A percentile compares a stretch with the other conserved stretches of the same genome.
These are phyloP conservation scores for Ceratocystis alfenasii DNA, from an alignment of 2,329 filamentous ascomycete genomes.

Conservation along the genomic window DNA sequence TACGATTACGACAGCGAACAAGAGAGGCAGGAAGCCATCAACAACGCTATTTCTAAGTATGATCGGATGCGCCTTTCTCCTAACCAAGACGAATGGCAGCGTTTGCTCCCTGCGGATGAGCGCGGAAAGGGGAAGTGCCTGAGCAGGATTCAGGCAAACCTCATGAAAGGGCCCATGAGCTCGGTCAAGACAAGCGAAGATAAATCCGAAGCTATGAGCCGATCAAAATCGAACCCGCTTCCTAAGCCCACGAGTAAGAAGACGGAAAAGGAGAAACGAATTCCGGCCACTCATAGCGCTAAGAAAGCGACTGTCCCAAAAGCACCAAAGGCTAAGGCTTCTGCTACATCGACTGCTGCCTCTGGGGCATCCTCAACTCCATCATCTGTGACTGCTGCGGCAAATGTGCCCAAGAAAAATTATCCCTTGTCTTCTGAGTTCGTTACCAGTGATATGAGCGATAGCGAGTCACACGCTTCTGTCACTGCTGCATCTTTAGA, in stretches of 20 bases:
- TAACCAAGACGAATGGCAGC: slow-evolving; percentile 49
- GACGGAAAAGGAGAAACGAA: slow-evolving; percentile 43
- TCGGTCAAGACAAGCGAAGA: slow-evolving; percentile 31
- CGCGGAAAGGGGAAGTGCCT: slow-evolving; percentile 47
- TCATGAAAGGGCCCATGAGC: slow-evolving; percentile 40
- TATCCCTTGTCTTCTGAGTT: slow-evolving; percentile 44
- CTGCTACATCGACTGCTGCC: neutral
- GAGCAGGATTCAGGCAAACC: slow-evolving; percentile 48
- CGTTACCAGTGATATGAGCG: slow-evolving; percentile 43
- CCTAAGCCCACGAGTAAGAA: slow-evolving; percentile 46
- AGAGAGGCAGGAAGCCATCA: slow-evolving; percentile 47
- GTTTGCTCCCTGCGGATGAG: slow-evolving; percentile 45
- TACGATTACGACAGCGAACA: slow-evolving; percentile 44
- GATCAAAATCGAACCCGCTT: slow-evolving; percentile 41
- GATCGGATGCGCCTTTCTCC: slow-evolving; percentile 47
- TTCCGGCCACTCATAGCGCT: slow-evolving; percentile 29
- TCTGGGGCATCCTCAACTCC: neutral
- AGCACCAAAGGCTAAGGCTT: slow-evolving; percentile 12
- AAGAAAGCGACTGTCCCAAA: slow-evolving; percentile 28
- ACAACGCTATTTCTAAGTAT: slow-evolving; percentile 48
- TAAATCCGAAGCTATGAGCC: slow-evolving; percentile 30
- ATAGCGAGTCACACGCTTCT: slow-evolving; percentile 38
- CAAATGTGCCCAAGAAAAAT: slow-evolving; percentile 29
- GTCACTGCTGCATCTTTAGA: slow-evolving; percentile 11
- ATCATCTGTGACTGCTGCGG: slow-evolving; percentile 6